Conservation (phyloP, 2,329 filamentous ascomycete genomes). For the Cadophora gregata region DNA sequence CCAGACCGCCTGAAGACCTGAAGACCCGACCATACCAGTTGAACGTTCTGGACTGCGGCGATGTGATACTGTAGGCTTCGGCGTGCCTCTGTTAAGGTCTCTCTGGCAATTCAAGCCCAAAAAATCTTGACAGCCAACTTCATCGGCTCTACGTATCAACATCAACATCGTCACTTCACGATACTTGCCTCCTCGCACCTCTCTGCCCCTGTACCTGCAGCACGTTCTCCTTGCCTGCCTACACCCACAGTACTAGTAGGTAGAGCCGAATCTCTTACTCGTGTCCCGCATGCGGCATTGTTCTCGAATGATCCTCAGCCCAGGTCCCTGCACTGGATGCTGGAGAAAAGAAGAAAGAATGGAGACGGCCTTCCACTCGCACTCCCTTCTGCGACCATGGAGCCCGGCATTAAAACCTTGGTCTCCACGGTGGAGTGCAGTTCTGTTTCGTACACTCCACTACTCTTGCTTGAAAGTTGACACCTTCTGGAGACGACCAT, state of each 20-base stretch:
- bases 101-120: too few relatives aligned
- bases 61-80: too few relatives aligned
- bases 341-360: slow-evolving; percentile 6
- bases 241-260: too few relatives aligned
- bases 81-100: too few relatives aligned
- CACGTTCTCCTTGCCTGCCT: slow-evolving; percentile 6
- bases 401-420: slow-evolving; percentile 19
- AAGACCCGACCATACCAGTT: slow-evolving; percentile 1
- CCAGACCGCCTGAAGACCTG: background rate
- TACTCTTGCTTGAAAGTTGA: slow-evolving; percentile 18
- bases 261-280: slow-evolving; percentile 12
- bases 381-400: background rate
- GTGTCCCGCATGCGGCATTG: slow-evolving; percentile 1
- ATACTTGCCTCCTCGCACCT: background rate
- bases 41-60: background rate
- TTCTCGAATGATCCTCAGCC: slow-evolving; percentile 19
- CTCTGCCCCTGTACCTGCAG: slow-evolving; percentile 14
- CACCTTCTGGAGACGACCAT: slow-evolving; percentile 13
- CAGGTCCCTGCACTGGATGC: background rate
- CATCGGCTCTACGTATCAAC: background rate
- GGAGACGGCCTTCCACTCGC: background rate
- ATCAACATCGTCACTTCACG: background rate
- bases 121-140: too few relatives aligned
- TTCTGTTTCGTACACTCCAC: background rate
- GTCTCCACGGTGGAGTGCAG: background rate